Base-by-base conservation (phyloP, 2,329 filamentous ascomycete species). In the Monilinia laxa region DNA sequence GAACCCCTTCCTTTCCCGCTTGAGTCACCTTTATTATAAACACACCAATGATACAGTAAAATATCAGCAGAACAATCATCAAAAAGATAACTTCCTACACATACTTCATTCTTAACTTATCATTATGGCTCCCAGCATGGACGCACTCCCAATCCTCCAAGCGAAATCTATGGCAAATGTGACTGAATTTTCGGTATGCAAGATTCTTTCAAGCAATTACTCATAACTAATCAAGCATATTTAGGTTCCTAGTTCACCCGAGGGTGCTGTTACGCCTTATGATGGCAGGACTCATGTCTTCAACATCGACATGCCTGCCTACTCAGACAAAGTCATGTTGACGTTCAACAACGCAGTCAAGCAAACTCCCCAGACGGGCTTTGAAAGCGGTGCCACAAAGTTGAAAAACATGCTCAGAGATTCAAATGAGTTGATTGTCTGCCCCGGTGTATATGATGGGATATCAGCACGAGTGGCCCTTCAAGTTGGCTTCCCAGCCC, bases 401-500 rank as follows among this genome's bases (percentile, higher is more conserved):
- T 62, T 68, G 38, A 59, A 64, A 20, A 51, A 54, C 5, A 67
- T 68, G 65, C 45, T 68, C 40, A 42, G 40, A 2, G 52, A 64
- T 16, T 35, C 57, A 12, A 64, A 65, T 40, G 52, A 65, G 23
- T 58, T 69, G 28, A 65, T 69, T 31, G 62, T 67, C 38, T 58
- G 64, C 16, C 88, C 88, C 0, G 88, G 88, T 40, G 87, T 91
- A 1, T 89, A 89, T 73, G 88, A 91, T 79, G 88, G 88, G 10
- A 82, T 90, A 64, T 87, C 85, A 3, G 87, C 88, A 0, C 80
- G 88, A 0, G 83, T 90, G 67, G 87, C 87, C 1, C 79, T 89
- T 28, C 78, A 81, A 47, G 80, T 85, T 28, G 87, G 87, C 4
- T 90, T 89, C 68, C 82, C 88, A 56, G 83, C 81, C 65, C 75